Evolutionary conservation across 2,329 filamentous ascomycete species (phyloP), one percentile per base, ranked within the genome.

Genomic region (Curvularia lunata): DNA sequence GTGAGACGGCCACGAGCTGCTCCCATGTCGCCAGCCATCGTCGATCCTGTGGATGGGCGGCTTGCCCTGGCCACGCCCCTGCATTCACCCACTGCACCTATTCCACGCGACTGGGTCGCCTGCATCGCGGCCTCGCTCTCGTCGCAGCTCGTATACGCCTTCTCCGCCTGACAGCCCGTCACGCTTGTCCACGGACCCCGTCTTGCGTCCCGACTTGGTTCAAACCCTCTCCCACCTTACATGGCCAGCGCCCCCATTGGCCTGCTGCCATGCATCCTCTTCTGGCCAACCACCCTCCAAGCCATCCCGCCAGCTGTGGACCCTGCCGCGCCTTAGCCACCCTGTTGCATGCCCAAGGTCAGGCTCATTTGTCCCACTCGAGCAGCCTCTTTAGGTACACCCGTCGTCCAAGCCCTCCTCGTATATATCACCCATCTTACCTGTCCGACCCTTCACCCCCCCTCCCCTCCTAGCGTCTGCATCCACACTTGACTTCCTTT

Each of bases 281-380:
- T 48, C 40, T 47, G 45, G 43, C 56, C 50, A 56, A 54, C 51
- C 47, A 48, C 25, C 48, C 50, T 45, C 32, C 54, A 38, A 52
- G 54, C 42, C 40, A 40, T 60, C 38, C 49, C 59, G 52, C 59
- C 59, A 52, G 48, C 49, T 50, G 59, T 61, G 49, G 54, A 52
- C 48, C 63, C 57, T 66, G 60, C 50, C 47, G 58, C 60, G 61
- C 62, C 58, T 54, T 53, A 48, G 53, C 65, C 63, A 66, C 65
- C 62, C 54, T 52, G 54, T 32, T 66, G 62, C 68, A 64, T 63
- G 48, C 54, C 48, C 48, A 52, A 62, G 50, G 55, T 28, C 55
- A 47, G 55, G 51, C 54, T 55, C 58, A 46, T 61, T 54, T 52
- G 58, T 68, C 59, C 66, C 67, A 66, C 54, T 19, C 38, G 46